Evolutionary conservation across 345 rosid genomes (phyloP).

Genomic region (Reutealis trisperma): DNA sequence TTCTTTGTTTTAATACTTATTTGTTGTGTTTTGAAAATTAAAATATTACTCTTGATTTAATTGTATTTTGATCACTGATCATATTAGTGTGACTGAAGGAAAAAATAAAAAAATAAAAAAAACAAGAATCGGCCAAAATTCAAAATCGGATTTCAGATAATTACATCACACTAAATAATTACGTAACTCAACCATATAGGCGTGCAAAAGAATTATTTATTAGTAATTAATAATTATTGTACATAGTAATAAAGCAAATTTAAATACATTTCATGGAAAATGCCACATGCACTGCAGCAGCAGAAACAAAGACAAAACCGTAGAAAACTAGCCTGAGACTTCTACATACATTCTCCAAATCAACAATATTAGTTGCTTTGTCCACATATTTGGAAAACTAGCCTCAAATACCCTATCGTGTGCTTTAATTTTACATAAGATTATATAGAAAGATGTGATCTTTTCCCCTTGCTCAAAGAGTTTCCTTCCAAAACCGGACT

Average conservation of each 20-base stretch:
- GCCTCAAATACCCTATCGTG: background rate
- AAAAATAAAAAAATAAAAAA: too few species aligned
- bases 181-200: background rate
- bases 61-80: too few species aligned
- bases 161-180: too few species aligned
- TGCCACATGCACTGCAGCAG: too few species aligned
- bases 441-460: background rate
- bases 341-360: background rate
- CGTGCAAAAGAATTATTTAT: background rate
- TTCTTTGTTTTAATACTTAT: too few species aligned
- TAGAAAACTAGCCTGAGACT: background rate
- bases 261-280: background rate
- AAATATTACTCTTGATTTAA: too few species aligned
- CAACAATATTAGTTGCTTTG: background rate
- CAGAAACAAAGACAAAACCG: background rate
- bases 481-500: conserved; percentile 60
- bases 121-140: too few species aligned
- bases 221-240: too few species aligned
- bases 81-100: too few species aligned
- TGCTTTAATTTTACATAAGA: background rate
- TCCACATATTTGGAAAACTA: background rate
- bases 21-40: too few species aligned
- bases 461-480: conserved; percentile 18
- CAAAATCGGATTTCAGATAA: too few species aligned
- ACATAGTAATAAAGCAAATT: background rate